Evolutionary conservation across 345 rosid genomes (phyloP).

Genomic region (Alliaria petiolata): DNA sequence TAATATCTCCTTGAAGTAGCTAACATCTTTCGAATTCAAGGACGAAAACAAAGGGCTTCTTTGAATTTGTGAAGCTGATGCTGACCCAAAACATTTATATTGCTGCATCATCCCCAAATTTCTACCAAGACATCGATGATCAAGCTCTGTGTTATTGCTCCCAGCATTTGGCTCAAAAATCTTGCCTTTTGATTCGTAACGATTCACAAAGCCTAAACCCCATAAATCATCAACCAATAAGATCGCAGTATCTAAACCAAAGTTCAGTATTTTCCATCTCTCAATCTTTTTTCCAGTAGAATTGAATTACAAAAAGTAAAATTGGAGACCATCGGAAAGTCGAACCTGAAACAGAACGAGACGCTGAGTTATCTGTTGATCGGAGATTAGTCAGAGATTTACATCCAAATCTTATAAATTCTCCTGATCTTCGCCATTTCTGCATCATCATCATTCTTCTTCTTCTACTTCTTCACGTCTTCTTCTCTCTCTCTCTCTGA

Average conservation of each 20-base stretch:
- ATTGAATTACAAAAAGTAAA: background rate
- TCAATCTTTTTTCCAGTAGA: background rate
- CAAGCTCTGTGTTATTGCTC: slow-evolving; percentile 4
- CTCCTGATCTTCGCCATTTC: slow-evolving; percentile 45
- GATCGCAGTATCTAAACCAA: background rate
- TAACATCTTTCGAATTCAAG: slow-evolving; percentile 59
- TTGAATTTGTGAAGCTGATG: slow-evolving; percentile 37
- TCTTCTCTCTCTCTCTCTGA: background rate
- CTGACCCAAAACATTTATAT: slow-evolving; percentile 45
- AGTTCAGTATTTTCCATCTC: background rate
- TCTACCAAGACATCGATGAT: slow-evolving; percentile 11
- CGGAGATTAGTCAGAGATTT: slow-evolving; percentile 28
- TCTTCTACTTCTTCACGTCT: background rate
- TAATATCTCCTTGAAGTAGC: slow-evolving; percentile 55
- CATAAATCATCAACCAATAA: slow-evolving; percentile 8
- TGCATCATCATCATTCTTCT: slow-evolving; percentile 33
- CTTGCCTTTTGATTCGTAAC: slow-evolving; percentile 17
- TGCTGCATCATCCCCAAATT: slow-evolving; percentile 28
- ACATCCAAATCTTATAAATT: slow-evolving; percentile 29
- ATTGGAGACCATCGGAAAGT: background rate
- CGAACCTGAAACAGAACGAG: slow-evolving; percentile 30
- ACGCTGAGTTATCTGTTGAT: slow-evolving; percentile 4
- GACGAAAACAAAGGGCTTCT: slow-evolving; percentile 65
- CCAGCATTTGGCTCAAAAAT: background rate
- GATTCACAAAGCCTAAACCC: slow-evolving; percentile 22